Base-by-base conservation (phyloP, 371 early-diverging fungal genomes). In the Cokeromyces recurvatus region DNA sequence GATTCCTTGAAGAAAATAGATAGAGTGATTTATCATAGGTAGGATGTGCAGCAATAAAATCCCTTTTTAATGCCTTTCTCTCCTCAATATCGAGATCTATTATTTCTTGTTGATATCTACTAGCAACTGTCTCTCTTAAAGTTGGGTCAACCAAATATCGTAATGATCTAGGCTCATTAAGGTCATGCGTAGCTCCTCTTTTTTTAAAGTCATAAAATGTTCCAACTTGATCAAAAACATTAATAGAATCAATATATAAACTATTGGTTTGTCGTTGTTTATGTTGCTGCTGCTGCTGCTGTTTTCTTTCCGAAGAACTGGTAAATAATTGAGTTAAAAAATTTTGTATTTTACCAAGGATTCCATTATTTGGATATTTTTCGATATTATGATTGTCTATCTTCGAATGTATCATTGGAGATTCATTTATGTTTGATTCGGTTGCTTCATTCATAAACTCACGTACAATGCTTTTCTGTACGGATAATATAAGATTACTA, bases 11-110 rank as follows among this genome's bases (percentile, higher is more conserved):
- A 2, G 78, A 72, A 24, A 84, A 68, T 0, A 82, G 31, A 54
- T 74, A 82, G 4, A 84, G 61, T 0, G 85, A 76, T n/a, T 71
- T 72, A 29, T 81, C 82, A 20, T 82, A 81, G 31, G 73, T 74
- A 12, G 85, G 85, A 52, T 84, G 82, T 0, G 78, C 71, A 11
- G 62, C 64, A 9, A 81, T 65, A 38, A 84, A 84, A 38, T 82
- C 84, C 31, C 64, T 64, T 23, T 74, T 59, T 2, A 62, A 38
- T 1, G 78, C 79, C 35, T 59, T 64, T 32, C 77, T 45, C 44
- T 74, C 79, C 36, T 70, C 65, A 6, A 67, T 34, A 27, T 77
- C 73, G 17, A 55, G 58, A 17, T 55, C 48, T 0, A 49, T 50
- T 1, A 58, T 64, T 41, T 72, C 75, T 14, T 51, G 62, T 11